Base-by-base conservation (phyloP, 345 rosid genomes). In the Acer negundo region DNA sequence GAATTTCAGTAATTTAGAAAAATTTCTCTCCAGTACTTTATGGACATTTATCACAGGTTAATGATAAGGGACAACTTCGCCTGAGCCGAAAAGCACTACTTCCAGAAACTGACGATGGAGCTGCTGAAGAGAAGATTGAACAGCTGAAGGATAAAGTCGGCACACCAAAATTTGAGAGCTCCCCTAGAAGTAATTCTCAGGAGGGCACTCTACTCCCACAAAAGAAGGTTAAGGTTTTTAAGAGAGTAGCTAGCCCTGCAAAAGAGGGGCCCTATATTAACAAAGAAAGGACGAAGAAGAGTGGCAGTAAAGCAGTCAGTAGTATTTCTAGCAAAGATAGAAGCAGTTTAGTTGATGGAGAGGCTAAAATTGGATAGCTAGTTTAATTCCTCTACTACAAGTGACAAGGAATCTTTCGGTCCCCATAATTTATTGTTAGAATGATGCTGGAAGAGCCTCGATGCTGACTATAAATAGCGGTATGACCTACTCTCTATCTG, bases 11-110 rank as follows among this genome's bases (percentile, higher is more conserved):
- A 49, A 12, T 28, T 65, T 13, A 13, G 20, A 46, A 55, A 6
- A 75, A 44, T 31, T 23, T 69, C 23, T 70, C 44, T 78, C 66
- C 31, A 26, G 46, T 80, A 19, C 55, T 63, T 28, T n/a, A 26
- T 49, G 10, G 28, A 7, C 11, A 8, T 78, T 42, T 44, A 68
- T 78, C 81, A 38, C 89, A 95, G 99, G 89, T 96, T 77, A 94
- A 94, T 76, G 94, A 87, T 68, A 96, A 96, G 81, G 99, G 99
- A 70, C 99, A 96, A 81, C 97, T 96, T 78, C 93, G 97, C 53
- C 94, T 94, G 63, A 96, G 99, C 81, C 97, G 92, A 47, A 83
- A 84, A 68, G 97, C 97, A 42, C 86, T 96, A 69, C 94, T 92
- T 82, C 95, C 97, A 68, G 97, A 91, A 46, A 51, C 89, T 69